These are phyloP conservation scores for Linnemannia elongata DNA, from an alignment of 192 early-diverging fungal species.

Conservation along the genomic window DNA sequence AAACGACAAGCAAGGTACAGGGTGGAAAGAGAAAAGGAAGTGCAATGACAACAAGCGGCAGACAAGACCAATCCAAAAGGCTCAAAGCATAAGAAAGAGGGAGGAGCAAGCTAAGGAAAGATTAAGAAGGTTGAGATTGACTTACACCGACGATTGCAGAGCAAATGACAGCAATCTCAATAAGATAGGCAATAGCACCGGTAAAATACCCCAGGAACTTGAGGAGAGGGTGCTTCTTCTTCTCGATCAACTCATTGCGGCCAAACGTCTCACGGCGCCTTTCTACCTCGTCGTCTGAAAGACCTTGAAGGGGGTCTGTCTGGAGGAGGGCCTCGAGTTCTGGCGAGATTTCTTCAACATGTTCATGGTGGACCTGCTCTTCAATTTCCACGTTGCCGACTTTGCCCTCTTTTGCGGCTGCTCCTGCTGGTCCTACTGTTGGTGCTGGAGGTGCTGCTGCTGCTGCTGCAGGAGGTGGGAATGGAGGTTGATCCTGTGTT, in stretches of 20 bases:
- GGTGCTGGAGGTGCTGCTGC: too few relatives aligned
- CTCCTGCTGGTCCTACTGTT: too few relatives aligned
- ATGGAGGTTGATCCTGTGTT: not conserved
- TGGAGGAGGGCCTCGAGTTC: constrained; percentile 85
- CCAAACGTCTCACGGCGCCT: constrained; percentile 83
- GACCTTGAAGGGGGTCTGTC: constrained; percentile 83
- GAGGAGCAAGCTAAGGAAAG: not conserved
- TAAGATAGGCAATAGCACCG: constrained; percentile 88
- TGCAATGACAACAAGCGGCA: not conserved
- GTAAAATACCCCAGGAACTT: constrained; percentile 87
- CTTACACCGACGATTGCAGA: constrained; percentile 74
- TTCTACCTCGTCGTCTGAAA: constrained; percentile 75
- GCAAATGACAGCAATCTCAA: constrained; percentile 89
- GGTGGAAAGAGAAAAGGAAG: not conserved
- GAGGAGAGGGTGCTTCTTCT: constrained; percentile 84
- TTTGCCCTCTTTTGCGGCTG: constrained; percentile 42
- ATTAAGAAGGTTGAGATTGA: not conserved
- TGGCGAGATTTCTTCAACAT: constrained; percentile 81
- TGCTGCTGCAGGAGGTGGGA: not conserved
- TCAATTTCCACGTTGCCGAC: constrained; percentile 71
- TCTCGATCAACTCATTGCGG: constrained; percentile 83
- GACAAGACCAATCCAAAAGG: not conserved
- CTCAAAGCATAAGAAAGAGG: not conserved
- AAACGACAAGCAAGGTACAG: not conserved
- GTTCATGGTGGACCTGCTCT: constrained; percentile 78